Evolutionary conservation across 345 rosid genomes (phyloP).

Genomic region (Eucalyptus erythrocorys): DNA sequence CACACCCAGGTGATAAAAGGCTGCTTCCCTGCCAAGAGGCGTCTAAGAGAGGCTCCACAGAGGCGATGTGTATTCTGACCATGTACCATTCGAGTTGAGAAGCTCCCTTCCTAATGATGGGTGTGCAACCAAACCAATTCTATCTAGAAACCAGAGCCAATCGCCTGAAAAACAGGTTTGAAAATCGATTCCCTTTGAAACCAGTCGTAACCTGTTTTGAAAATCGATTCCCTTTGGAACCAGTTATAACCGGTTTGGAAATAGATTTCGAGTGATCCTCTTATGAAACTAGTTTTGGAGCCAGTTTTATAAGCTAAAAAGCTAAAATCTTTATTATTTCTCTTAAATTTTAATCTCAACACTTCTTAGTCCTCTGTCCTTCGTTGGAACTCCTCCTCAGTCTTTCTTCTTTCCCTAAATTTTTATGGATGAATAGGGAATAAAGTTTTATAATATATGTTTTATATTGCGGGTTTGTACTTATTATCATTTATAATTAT

Average conservation of each 20-base stretch:
- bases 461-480: fast-evolving
- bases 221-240: too few relatives aligned
- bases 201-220: fast-evolving
- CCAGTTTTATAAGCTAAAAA: too few relatives aligned
- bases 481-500: too few relatives aligned
- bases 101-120: neutral
- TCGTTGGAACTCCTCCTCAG: fast-evolving
- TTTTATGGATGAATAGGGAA: too few relatives aligned
- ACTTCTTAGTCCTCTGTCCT: fast-evolving
- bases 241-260: fast-evolving
- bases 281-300: too few relatives aligned
- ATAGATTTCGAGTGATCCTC: too few relatives aligned
- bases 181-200: fast-evolving
- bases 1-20: neutral
- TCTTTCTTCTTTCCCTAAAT: too few relatives aligned
- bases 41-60: neutral
- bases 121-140: too few relatives aligned
- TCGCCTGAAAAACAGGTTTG: fast-evolving
- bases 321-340: too few relatives aligned
- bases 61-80: neutral
- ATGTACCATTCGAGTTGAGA: neutral
- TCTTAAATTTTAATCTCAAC: too few relatives aligned
- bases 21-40: neutral
- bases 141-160: fast-evolving
- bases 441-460: too few relatives aligned